Evolutionary conservation across 371 early-diverging fungal species (phyloP), one percentile per base, ranked within the genome.

Genomic region (Mortierella sp.): DNA sequence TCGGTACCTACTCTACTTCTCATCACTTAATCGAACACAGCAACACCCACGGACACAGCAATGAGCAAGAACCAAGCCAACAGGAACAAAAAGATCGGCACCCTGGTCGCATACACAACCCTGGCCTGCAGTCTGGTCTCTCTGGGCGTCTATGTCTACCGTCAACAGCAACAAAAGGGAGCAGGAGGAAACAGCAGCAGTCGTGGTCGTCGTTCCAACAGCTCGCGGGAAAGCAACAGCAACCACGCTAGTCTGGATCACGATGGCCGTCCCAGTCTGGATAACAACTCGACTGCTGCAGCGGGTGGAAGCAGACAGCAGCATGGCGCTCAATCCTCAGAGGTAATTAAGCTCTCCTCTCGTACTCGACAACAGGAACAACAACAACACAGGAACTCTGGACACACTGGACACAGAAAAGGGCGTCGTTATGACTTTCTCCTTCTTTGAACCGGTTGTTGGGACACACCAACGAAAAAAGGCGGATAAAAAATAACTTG

Each of bases 91-190:
- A 82, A 72, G 69, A 24, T 86, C 26, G 86, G 80, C 46, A 73
- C 80, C 14, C 8, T 86, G 28, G 48, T 82, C 59, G 82, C 86
- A 40, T 82, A 82, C 72, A 77, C 86, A 21, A 75, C 86, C 13
- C 46, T 86, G 59, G 86, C 86, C 61, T 74, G 74, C 71, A 79
- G 88, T 80, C 51, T 92, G 89, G 90, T 90, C 88, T 72, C 74
- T 73, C 46, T 87, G 64, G 79, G 89, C 77, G n/a, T 90, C 82
- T 72, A 81, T 76, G 55, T 89, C 72, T 83, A 78, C 75, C 75
- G 88, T 74, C 76, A 86, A 80, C 85, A 81, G 46, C 54, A 74
- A n/a, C 74, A 82, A 55, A 50, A 50, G 16, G 59, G 28, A 51
- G 26, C 73, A 9, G 55, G 72, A 69, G 79, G 71, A 54, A 46